Evolutionary conservation across 345 rosid species (phyloP).

Genomic region (Arabis alpina): DNA sequence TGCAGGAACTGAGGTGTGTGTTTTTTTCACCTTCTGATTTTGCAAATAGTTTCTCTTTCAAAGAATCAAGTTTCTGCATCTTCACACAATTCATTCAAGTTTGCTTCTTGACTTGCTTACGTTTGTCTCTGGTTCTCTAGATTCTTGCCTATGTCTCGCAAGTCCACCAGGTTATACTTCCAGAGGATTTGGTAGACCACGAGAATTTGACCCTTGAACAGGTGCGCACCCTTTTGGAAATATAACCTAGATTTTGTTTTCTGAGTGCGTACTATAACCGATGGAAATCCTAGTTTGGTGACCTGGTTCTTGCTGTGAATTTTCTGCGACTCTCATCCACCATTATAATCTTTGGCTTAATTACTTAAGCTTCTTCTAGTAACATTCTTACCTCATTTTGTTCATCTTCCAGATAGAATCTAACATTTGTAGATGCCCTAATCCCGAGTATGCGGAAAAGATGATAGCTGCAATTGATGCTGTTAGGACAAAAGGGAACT

Average conservation of each 20-base stretch:
- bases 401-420: slow-evolving; percentile 72
- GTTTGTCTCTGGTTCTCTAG: slow-evolving; percentile 44
- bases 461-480: slow-evolving; percentile 94
- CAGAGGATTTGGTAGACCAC: slow-evolving; percentile 71
- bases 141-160: slow-evolving; percentile 94
- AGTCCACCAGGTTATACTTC: slow-evolving; percentile 84
- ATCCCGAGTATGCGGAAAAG: slow-evolving; percentile 95
- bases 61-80: too few relatives aligned
- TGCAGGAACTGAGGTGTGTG: slow-evolving; percentile 83
- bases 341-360: not conserved
- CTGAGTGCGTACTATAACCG: not conserved
- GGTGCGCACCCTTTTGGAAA: slow-evolving; percentile 46
- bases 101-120: not conserved
- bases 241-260: not conserved
- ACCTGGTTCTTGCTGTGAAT: slow-evolving; percentile 18
- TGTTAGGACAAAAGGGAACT: slow-evolving; percentile 83
- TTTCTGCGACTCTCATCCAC: not conserved
- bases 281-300: not conserved
- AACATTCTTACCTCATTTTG: slow-evolving; percentile 13
- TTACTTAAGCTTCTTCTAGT: not conserved
- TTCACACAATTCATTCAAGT: not conserved
- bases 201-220: slow-evolving; percentile 72
- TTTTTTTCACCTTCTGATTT: not conserved
- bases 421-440: slow-evolving; percentile 94
- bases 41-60: not conserved